Evolutionary conservation across 371 early-diverging fungal genomes (phyloP), one percentile per base, ranked within the genome.

Genomic region (Mucor circinelloides): DNA sequence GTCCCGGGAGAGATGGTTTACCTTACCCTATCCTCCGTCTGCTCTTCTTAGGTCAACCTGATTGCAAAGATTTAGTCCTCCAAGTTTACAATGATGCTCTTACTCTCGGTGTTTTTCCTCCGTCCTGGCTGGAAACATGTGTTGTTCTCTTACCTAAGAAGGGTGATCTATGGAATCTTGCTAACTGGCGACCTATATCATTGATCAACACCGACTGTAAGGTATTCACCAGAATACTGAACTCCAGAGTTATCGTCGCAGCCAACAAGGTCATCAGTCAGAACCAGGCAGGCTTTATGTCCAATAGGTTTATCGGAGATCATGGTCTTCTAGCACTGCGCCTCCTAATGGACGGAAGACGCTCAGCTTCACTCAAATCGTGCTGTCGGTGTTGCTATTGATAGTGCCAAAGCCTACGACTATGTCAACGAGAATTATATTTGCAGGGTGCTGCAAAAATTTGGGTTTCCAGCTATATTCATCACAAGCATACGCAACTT

Each of bases 151-250:
- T 75, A 2, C 68, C 64, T 38, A 78, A 78, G 56, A 70, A 71
- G 23, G 72, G 70, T 2, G 70, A 71, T 12, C 23, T 69, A 0
- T 34, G 17, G 9, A 50, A 55, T 12, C 36, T 78, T 2, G 19
- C 31, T 0, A 78, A 75, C 58, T 75, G 71, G 68, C 46, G 74
- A 0, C 75, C 75, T 9, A 70, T 78, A 0, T 69, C 72, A 0
- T 67, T 74, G 12, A 75, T 75, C 7, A 75, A 74, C 44, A 52
- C 66, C 1, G 78, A 75, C 38, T 71, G 62, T 21, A 78, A 75
- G 32, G 19, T 78, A 0, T 75, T 73, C 56, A 73, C 69, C 3
- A 64, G 69, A 4, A 36, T 73, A 6, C 48, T 78, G 31, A 65
- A 62, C 0, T 30, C 31, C 9, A 63, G 68, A 0, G 52, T 72